Evolutionary conservation across 2,329 filamentous ascomycete species (phyloP), one percentile per base, ranked within the genome.

Genomic region (Colletotrichum camelliae): DNA sequence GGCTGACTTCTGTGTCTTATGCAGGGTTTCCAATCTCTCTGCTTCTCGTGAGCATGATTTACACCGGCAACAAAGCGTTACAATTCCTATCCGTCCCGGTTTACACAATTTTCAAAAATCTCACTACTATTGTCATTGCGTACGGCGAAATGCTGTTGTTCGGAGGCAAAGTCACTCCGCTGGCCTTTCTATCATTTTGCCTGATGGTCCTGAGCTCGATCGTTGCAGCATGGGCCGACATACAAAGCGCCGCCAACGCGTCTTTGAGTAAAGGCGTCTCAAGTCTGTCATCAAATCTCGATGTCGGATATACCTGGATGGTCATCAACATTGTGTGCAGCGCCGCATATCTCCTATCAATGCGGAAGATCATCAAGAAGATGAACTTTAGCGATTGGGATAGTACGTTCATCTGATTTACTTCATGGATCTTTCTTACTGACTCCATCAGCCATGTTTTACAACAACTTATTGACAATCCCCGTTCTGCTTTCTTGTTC

Each of bases 361-460:
- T 98, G 96, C 94, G 97, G 84, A 98, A 98, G 90, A 94, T 97
- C 79, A 98, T 99, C 85, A 98, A 98, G 93, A 92, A 97, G 87
- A 98, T 98, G 89, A 98, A 98, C 90, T 98, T 99, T 88, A 98
- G 98, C 90, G 97, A 98, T 85, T 98, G 97, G 89, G 97, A 99
- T 85, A 98, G 96, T 98, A 90, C 87, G 96, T 93, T 31, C 37
- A 24, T 78, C 7, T 9, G 0, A 0, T n/a, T 35, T 4, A 15
- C 21, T 4, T 16, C 2, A 9, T 16, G 16, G 4, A 43, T 64
- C 12, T 57, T 84, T 88, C 21, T 65, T 21, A 33, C 61, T 64
- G 35, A 27, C 10, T 43, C 80, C 86, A 82, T 5, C 62, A 98
- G 96, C 96, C 83, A 99, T 98, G 97, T 98, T 97, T 88, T 99